Evolutionary conservation across 2,329 filamentous ascomycete species (phyloP).

Genomic region (Cryphonectria parasitica): DNA sequence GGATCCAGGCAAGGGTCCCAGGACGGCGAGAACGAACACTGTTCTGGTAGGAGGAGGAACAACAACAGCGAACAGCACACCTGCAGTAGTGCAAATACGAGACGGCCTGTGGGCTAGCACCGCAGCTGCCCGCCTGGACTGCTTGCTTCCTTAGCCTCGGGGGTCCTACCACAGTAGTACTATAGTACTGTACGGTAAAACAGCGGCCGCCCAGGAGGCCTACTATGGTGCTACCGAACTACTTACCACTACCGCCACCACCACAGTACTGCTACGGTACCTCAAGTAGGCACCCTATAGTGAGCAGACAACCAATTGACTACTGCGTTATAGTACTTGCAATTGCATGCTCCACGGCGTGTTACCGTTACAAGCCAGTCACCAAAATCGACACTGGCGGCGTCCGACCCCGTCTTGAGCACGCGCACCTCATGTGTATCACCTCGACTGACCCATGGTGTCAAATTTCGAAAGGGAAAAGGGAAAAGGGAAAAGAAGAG

Average conservation of each 20-base stretch:
- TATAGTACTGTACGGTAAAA: not conserved
- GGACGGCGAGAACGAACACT: not conserved
- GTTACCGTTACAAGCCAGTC: not conserved
- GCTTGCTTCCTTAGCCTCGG: slow-evolving; percentile 8
- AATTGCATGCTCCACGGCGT: not conserved
- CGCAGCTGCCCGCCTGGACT: slow-evolving; percentile 8
- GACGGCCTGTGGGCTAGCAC: slow-evolving; percentile 4
- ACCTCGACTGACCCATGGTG: not conserved
- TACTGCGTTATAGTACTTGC: not conserved
- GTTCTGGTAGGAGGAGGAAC: not conserved
- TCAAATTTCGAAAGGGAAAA: not conserved
- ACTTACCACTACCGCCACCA: no score
- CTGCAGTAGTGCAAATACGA: slow-evolving; percentile 6
- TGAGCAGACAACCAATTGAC: slow-evolving; percentile 15
- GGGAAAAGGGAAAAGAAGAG: no score
- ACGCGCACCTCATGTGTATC: slow-evolving; percentile 1
- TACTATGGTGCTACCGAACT: not conserved
- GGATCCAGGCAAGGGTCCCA: not conserved
- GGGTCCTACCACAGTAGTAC: not conserved
- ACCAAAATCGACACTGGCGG: not conserved
- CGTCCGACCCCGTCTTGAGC: not conserved
- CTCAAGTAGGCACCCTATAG: not conserved
- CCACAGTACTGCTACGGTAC: not conserved
- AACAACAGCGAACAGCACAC: not conserved
- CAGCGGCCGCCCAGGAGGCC: slow-evolving; percentile 10